Percentiles rank a stretch among this genome's conserved stretches.
Evolutionary conservation across 2,329 filamentous ascomycete genomes (phyloP).

Genomic region (Penicillium expansum): DNA sequence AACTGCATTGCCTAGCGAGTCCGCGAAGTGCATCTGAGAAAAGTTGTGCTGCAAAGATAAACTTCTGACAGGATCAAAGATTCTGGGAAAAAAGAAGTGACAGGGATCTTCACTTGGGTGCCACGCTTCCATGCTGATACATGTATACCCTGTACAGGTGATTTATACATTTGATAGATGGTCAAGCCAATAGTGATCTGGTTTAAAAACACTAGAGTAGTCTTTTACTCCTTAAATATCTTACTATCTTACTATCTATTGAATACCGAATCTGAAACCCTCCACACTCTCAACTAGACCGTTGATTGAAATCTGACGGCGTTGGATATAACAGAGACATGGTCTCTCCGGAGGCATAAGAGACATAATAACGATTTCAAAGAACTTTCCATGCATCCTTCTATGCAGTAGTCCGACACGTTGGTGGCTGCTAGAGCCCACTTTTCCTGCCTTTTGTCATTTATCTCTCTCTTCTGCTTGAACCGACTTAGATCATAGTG

Average conservation of each 20-base stretch:
- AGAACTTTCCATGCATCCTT: slow-evolving; percentile 37
- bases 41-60: slow-evolving; percentile 18
- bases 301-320: slow-evolving; percentile 13
- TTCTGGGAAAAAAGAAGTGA: neutral
- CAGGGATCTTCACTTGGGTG: neutral
- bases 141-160: neutral
- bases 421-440: slow-evolving; percentile 16
- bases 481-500: slow-evolving; percentile 1
- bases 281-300: slow-evolving; percentile 5
- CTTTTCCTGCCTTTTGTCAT: slow-evolving; percentile 5
- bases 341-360: neutral
- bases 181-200: neutral
- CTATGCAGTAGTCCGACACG: slow-evolving; percentile 30
- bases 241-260: too few species aligned
- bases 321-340: slow-evolving; percentile 6
- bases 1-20: slow-evolving; percentile 27
- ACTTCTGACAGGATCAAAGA: slow-evolving; percentile 21
- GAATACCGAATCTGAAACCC: neutral
- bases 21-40: slow-evolving; percentile 13
- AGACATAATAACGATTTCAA: slow-evolving; percentile 10
- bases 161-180: neutral
- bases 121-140: neutral
- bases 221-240: too few species aligned
- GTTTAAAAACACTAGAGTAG: neutral
- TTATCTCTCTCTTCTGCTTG: neutral